These are phyloP conservation scores for Ogataea parapolymorpha DNA, from an alignment of 805 yeast genomes.

Conservation along the genomic window DNA sequence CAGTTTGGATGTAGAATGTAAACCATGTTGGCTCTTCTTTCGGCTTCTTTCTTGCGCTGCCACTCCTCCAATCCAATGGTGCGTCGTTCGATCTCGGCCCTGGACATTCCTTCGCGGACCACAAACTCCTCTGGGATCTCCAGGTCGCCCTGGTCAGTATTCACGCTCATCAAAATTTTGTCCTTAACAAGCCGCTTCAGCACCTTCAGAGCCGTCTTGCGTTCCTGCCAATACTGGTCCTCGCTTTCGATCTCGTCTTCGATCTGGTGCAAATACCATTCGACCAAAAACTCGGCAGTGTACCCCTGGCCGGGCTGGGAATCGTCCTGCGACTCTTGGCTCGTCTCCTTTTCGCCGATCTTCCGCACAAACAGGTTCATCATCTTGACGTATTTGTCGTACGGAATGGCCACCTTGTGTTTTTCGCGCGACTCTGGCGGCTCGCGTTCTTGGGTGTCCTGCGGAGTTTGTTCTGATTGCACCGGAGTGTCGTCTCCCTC, in stretches of 20 bases:
- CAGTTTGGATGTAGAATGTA: slow-evolving; percentile 78
- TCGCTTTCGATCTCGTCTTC: slow-evolving; percentile 71
- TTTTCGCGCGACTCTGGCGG: slow-evolving; percentile 16
- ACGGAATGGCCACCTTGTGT: slow-evolving; percentile 56
- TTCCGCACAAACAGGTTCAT: slow-evolving; percentile 73
- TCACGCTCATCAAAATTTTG: slow-evolving; percentile 70
- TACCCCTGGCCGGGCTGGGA: slow-evolving; percentile 52
- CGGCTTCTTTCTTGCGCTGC: slow-evolving; percentile 22
- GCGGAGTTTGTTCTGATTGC: slow-evolving; percentile 5
- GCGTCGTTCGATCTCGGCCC: slow-evolving; percentile 25
- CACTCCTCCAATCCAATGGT: slow-evolving; percentile 23
- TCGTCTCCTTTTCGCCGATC: slow-evolving; percentile 29
- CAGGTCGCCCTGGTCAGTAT: slow-evolving; percentile 35
- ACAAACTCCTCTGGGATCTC: slow-evolving; percentile 31
- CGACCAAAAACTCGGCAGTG: slow-evolving; percentile 64
- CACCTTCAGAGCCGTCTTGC: slow-evolving; percentile 72
- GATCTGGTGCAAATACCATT: slow-evolving; percentile 73
- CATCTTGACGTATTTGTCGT: slow-evolving; percentile 82
- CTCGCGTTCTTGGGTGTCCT: slow-evolving; percentile 9
- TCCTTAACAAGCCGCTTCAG: slow-evolving; percentile 81
- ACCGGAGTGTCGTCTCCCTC: slow-evolving; percentile 36
- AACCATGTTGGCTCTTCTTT: slow-evolving; percentile 33
- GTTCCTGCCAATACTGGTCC: slow-evolving; percentile 66
- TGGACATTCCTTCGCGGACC: slow-evolving; percentile 21
- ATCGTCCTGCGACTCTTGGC: slow-evolving; percentile 17